Base-by-base conservation (phyloP, 1,139 yeast genomes). In the Protomyces gravidus region DNA sequence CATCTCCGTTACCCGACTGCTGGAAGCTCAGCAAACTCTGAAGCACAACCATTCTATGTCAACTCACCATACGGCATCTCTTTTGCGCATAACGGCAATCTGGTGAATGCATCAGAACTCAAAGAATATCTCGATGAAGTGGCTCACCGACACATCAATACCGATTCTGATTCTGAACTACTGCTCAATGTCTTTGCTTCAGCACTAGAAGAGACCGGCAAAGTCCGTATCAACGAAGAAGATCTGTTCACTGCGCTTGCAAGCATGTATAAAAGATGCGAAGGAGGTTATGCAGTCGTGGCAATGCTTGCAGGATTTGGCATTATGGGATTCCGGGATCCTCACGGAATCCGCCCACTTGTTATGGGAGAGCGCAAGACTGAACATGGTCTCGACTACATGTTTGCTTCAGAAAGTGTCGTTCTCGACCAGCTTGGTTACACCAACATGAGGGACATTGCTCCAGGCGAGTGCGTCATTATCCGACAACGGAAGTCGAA, bases 41-140 rank as follows among this genome's bases (percentile, higher is more conserved):
- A 92, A 74, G 98, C 99, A 3, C 99, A 92, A 75, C 99, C 99
- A 4, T 94, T 92, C 70, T 92, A 94, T 70, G 99, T 92, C 65
- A 92, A 92, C 75, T 84, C 96, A 50, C 98, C 98, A 2, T 92
- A 89, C 68, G 98, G 98, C 61, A 84, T 92, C 64, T 81, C 87
- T 48, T 72, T 94, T 72, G 82, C 94, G 62, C 98, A 92, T 73
- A 92, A 92, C 72, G 98, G 98, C 68, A 92, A 94, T 73, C 78
- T 92, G 69, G 96, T 90, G 62, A 94, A 92, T 72, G 87, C 95
- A 5, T 80, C 78, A 15, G 87, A 86, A 63, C 78, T 92, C 68
- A 80, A 84, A 68, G 78, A 81, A 67, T 85, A 86, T 70, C 80
- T 92, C 75, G 98, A 92, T 71, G 95, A 89, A 72, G 89, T 81